Base-by-base conservation (phyloP, 495 filamentous ascomycete species). In the Lasiosphaeria miniovina region DNA sequence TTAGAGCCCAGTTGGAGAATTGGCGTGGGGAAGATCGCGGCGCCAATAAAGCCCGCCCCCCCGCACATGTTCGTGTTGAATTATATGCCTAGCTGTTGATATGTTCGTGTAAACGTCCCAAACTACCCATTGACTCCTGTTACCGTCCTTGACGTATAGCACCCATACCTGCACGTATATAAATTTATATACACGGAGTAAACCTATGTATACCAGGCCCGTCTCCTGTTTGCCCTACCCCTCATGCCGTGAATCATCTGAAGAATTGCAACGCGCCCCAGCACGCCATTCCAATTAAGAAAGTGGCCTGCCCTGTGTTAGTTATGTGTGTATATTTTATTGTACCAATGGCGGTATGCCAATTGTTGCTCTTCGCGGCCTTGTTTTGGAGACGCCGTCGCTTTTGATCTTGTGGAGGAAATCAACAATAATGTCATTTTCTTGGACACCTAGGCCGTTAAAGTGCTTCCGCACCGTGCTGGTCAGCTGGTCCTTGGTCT, bases 371-470 rank as follows among this genome's bases (percentile, higher is more conserved):
- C 66, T 61, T 65, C 67, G 55, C 59, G 68, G 63, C n/a, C 57
- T 58, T 14, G 46, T 36, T 43, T 75, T 77, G 15, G 66, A 49
- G 2, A 71, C 60, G 7, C 70, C 72, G 4, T 74, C 68, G 35
- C 66, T 76, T 59, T 82, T 79, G 24, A 92, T 87, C 62, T 89
- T 93, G 75, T 97, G 95, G 52, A 94, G 67, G 68, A 96, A 89
- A 63, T 91, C 86, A 17, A 92, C 90, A 56, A 96, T 89, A 36
- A 91, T 88, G 66, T 96, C 93, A 63, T 87, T 91, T 73, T 97
- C 93, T 55, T 86, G 86, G 11, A 96, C 83, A 9, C 88, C 90
- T 52, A 89, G 80, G 31, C 85, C 87, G 68, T 96, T 96, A 73
- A 97, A 96, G 71, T 96, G 90, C 75, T 92, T 96, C 59, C 93